Evolutionary conservation across 2,329 filamentous ascomycete genomes (phyloP), one percentile per base, ranked within the genome.

Genomic region (Diaporthe sp.): DNA sequence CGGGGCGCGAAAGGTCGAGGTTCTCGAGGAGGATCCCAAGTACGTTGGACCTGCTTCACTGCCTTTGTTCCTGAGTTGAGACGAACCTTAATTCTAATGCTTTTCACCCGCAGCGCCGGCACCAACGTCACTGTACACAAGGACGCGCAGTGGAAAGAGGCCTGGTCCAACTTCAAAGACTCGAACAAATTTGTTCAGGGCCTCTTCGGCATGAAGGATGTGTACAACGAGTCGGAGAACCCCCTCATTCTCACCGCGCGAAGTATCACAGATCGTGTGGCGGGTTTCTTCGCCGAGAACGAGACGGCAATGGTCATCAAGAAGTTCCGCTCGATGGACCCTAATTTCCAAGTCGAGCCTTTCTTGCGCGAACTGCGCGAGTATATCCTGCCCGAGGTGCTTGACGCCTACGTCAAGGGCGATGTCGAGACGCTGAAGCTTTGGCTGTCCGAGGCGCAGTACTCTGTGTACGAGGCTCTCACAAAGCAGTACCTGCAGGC

Each of bases 261-360:
- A 81, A 95, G 94, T 83, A 98, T 99, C 79, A 96, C 96, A 42
- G 97, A 99, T 83, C 92, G 94, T 73, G 92, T 99, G 51, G 95
- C 94, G 61, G 95, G 97, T 37, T 99, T 98, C 86, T 99, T 99
- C 78, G 97, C 97, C 76, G 97, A 99, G 84, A 99, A 98, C 83
- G 97, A 99, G 86, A 98, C 95, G 0, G 97, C 97, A 39, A 93
- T 93, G 90, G 97, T 99, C 47, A 97, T 98, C 86, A 98, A 98
- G 87, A 97, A 96, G 84, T 97, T 99, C 88, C 93, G 96, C 61
- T 91, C 96, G 79, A 98, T 98, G 91, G 97, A 99, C 79, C 96
- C 97, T 7, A 90, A 89, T 78, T 99, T 99, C 88, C 95, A 98
- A 82, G 90, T 98, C 78, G 97, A 99, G 84, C 94, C 95, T 0